Base-by-base conservation (phyloP, 2,329 filamentous ascomycete genomes). In the Aspergillus aculeatus region DNA sequence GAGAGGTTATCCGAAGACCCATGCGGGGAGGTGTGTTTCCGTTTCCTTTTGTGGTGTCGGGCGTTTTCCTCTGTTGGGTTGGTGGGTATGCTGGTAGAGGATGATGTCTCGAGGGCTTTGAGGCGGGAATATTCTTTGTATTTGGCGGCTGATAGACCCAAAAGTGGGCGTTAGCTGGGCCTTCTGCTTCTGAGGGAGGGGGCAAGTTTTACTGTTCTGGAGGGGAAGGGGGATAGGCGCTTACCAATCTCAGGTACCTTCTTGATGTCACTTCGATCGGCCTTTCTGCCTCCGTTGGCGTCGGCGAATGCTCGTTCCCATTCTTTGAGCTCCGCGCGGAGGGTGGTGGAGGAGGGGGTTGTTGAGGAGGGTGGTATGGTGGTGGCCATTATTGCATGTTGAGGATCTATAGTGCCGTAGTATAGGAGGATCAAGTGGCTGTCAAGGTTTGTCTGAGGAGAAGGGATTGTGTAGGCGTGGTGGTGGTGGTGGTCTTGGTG, bases 251-350 rank as follows among this genome's bases (percentile, higher is more conserved):
- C 71, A 7, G 71, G 70, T 54, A 78, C 72, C 48, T 77, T 71
- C 64, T 82, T 82, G 56, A 82, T 82, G 69, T 82, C 80, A 26
- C 76, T 71, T 23, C 78, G 73, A 16, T 73, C 73, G 3, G 80
- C 76, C 66, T 82, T 82, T 38, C 71, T 73, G 9, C 78, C 79
- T 26, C 72, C 70, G 59, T 81, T 75, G 11, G 71, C 70, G 3
- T 72, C 72, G 6, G 78, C 71, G 63, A 82, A 82, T 0, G 71
- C 71, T 50, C 76, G 73, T 66, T 82, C 80, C 76, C 79, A 82
- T 59, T 77, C 72, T 62, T 82, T 82, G 47, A 82, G 63, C 62
- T 79, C 75, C 4, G 71, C 68, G 26, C 80, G 79, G 19, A 81
- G 66, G 47, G 64, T 64, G 24, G 70, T 64, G 41, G 75, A 71